Percentiles rank a stretch among this genome's conserved stretches.
Conservation (phyloP, 1,139 yeast species). For the Geotrichum histeridarum region DNA sequence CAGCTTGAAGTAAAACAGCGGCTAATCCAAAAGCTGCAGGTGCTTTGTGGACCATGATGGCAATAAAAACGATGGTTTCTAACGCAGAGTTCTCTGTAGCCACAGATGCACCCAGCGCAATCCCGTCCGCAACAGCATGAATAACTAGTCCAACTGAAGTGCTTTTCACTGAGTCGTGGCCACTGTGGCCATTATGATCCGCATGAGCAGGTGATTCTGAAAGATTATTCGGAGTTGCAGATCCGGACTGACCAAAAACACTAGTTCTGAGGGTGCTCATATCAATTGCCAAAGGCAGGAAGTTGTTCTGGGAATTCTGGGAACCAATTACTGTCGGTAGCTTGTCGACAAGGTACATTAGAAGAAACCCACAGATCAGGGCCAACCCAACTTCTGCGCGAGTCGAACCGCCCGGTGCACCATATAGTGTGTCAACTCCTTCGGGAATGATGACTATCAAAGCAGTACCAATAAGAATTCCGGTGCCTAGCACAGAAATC, state of each 20-base stretch:
- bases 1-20: slow-evolving; percentile 48
- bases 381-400: slow-evolving; percentile 36
- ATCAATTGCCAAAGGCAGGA: slow-evolving; percentile 21
- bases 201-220: not conserved
- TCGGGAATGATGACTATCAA: slow-evolving; percentile 66
- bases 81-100: slow-evolving; percentile 45
- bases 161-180: slow-evolving; percentile 5
- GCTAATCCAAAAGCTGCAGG: slow-evolving; percentile 72
- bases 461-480: slow-evolving; percentile 60
- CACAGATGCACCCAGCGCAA: slow-evolving; percentile 64
- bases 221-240: not conserved
- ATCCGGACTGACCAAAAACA: not conserved
- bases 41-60: slow-evolving; percentile 65
- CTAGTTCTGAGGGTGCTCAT: slow-evolving; percentile 19
- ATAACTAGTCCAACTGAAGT: slow-evolving; percentile 58
- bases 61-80: slow-evolving; percentile 50
- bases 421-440: slow-evolving; percentile 50
- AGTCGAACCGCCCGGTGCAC: slow-evolving; percentile 15
- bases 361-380: slow-evolving; percentile 47
- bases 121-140: slow-evolving; percentile 69
- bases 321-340: slow-evolving; percentile 23
- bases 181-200: not conserved
- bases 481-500: slow-evolving; percentile 53
- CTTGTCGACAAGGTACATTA: slow-evolving; percentile 50
- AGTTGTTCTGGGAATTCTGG: slow-evolving; percentile 9